Percentiles rank a stretch among this genome's conserved stretches.
Conservation (phyloP, 345 rosid genomes). For the Eucalyptus regnans region DNA sequence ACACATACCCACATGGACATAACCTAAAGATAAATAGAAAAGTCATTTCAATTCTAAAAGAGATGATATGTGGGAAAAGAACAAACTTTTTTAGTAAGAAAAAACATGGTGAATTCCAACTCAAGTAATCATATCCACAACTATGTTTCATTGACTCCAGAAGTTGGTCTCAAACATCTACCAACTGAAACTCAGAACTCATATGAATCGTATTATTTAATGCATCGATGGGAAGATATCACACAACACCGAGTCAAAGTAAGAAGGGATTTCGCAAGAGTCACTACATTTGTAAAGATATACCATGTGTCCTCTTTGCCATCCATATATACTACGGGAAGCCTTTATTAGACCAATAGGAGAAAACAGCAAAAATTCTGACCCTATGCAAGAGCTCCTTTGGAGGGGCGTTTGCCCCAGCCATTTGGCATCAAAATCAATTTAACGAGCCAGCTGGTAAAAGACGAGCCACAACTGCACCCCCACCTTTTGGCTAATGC, state of each 20-base stretch:
- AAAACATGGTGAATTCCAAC: neutral
- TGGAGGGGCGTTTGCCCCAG: neutral
- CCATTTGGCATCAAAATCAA: neutral
- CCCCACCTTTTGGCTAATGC: neutral
- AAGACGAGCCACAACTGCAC: neutral
- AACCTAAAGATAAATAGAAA: constrained; percentile 27
- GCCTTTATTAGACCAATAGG: neutral
- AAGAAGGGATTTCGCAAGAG: neutral
- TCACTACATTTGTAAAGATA: neutral
- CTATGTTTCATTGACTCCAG: neutral
- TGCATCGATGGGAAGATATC: neutral
- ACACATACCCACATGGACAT: constrained; percentile 79
- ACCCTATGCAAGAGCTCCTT: neutral
- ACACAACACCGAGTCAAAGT: neutral
- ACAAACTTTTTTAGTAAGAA: neutral
- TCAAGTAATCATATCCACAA: neutral
- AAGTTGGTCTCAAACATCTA: neutral
- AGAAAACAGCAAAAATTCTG: neutral
- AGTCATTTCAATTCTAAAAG: neutral
- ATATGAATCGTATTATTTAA: neutral
- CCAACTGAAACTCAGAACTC: neutral
- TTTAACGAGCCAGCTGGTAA: neutral
- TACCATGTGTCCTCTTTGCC: neutral
- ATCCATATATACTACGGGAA: neutral
- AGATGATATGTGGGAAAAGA: neutral